Conservation (phyloP, 164 flowering plant genomes). For the Dillenia turbinata region DNA sequence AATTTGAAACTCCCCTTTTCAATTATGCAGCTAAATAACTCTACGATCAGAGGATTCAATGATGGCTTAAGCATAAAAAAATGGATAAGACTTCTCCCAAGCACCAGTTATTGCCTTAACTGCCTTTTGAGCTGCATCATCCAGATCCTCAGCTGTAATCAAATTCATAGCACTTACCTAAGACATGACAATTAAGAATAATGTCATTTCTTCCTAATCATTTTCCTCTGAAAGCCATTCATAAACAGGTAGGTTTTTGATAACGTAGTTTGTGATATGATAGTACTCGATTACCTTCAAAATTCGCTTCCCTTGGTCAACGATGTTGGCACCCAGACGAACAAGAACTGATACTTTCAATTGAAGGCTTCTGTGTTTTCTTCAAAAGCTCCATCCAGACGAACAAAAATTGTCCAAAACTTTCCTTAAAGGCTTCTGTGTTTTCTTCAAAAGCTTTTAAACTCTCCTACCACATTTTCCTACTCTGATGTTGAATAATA, state of each 20-base stretch:
- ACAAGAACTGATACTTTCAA: conserved; percentile 92
- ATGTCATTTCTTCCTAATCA: conserved; percentile 20
- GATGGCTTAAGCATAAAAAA: too few relatives aligned
- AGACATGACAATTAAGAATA: background rate
- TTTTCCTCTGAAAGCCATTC: background rate
- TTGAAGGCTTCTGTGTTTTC: conserved; percentile 17
- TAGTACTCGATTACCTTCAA: conserved; percentile 56
- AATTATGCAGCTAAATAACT: too few relatives aligned
- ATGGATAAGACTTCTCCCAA: too few relatives aligned
- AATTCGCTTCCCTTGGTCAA: conserved; percentile 95
- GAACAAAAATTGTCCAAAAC: too few relatives aligned
- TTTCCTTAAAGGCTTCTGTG: too few relatives aligned
- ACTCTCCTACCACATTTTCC: too few relatives aligned
- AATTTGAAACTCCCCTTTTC: too few relatives aligned
- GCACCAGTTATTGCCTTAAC: conserved; percentile 57
- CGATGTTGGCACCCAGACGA: conserved; percentile 96
- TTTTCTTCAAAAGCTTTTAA: too few relatives aligned
- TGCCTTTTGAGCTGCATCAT: conserved; percentile 97
- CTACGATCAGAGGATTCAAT: too few relatives aligned
- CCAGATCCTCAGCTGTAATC: conserved; percentile 91
- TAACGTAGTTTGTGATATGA: background rate
- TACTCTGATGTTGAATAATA: too few relatives aligned
- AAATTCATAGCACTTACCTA: conserved; percentile 80
- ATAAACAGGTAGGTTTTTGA: background rate
- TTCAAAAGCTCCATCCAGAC: too few relatives aligned